Evolutionary conservation across 2,329 filamentous ascomycete genomes (phyloP), one percentile per base, ranked within the genome.

Genomic region (Bimuria novae-zelandiae): DNA sequence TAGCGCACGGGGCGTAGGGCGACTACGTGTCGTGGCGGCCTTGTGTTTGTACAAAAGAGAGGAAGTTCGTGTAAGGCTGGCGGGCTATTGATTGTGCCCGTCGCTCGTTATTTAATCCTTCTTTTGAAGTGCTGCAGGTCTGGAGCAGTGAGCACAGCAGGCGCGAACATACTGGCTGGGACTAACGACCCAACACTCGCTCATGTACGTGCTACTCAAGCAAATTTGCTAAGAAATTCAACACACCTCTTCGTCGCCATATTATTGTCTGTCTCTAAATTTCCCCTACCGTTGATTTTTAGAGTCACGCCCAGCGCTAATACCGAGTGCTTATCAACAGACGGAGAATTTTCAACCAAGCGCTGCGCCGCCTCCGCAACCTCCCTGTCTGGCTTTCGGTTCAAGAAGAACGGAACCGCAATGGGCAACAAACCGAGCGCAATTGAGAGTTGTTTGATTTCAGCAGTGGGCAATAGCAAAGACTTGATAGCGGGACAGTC

Each of bases 371-470:
- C 30, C 30, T 33, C n/a, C n/a, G 30, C 10, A 33, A 16, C 12
- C n/a, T 23, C 16, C 11, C 29, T 23, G 2, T 33, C 27, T n/a
- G 8, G 36, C 22, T 17, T 7, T 1, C 7, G n/a, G 3, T n/a
- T n/a, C n/a, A n/a, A n/a, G n/a, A n/a, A n/a, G n/a, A 16, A 14
- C 27, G 8, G n/a, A 3, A 30, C 6, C 23, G 22, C 27, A 10
- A 73, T 73, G 71, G 70, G 70, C 12, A 71, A 71, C 22, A 52
- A 59, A 16, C 51, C 60, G 7, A 70, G 68, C 39, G 51, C 64
- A 5, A 55, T 67, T 7, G 61, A 68, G 46, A 63, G 60, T 40
- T 72, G 70, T 50, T 57, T 74, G 7, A 51, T 56, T 8, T 58
- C 56, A n/a, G 71, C 69, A 1, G 52, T 72, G 2, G 62, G 65